phyloP scores from a whole-genome alignment of 2,329 filamentous ascomycete species.

The Hymenoscyphus scutula region DNA sequence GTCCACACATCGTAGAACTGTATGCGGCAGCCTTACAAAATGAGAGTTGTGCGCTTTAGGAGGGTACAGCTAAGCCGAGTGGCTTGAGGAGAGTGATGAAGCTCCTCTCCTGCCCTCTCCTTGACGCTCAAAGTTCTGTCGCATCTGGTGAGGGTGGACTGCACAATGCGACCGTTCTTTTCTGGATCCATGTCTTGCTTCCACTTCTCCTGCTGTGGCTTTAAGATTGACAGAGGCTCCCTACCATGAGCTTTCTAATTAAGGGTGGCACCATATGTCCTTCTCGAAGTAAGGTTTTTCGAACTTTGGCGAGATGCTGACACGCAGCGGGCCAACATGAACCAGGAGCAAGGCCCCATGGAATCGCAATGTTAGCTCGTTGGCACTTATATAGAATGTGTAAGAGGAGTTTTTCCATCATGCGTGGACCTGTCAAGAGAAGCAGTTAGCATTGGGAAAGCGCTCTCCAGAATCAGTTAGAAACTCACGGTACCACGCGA shows the following conservation, averaged over 20 bases:
- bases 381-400: constrained; percentile 42
- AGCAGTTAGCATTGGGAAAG: background rate
- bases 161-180: constrained; percentile 39
- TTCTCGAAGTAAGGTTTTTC: constrained; percentile 28
- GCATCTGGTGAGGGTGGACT: no score
- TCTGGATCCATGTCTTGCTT: constrained; percentile 11
- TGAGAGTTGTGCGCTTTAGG: no score
- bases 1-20: no score
- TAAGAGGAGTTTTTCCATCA: constrained; percentile 46
- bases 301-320: constrained; percentile 30
- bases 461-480: background rate
- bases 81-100: no score
- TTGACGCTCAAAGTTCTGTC: no score
- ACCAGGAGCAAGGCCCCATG: constrained; percentile 33
- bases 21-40: no score
- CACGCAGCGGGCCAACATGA: constrained; percentile 24
- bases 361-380: constrained; percentile 18
- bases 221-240: constrained; percentile 1
- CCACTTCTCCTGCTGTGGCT: background rate
- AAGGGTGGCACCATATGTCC: constrained; percentile 35
- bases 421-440: constrained; percentile 41
- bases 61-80: no score
- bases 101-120: no score
- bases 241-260: constrained; percentile 20
- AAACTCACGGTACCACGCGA: constrained; percentile 45